Evolutionary conservation across 208 protist species (phyloP), one percentile per base, ranked within the genome.

Genomic region (Wallacemonas sp.): DNA sequence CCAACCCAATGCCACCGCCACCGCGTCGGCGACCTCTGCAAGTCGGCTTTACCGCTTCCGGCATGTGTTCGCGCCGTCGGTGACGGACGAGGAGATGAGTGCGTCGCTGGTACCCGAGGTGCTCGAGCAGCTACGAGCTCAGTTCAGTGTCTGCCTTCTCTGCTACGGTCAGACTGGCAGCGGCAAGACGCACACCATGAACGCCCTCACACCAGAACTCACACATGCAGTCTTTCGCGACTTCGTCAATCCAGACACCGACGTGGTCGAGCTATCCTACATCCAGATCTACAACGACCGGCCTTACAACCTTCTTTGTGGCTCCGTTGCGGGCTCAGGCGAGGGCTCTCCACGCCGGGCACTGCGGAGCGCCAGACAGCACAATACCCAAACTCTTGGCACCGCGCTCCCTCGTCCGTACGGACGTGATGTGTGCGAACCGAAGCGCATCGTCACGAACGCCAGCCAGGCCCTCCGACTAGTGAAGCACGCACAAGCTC

Each of bases 251-350:
- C 30, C 32, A 0, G 37, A 72, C 30, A 75, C 80, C 37, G 82
- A 89, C 36, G 70, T 88, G 42, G 72, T 94, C 45, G 83, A 91
- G 66, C 44, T 94, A 21, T 91, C 81, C 22, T 90, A 85, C 71
- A 81, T 94, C 54, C 81, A 91, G 52, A 84, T 94, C 9, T 78
- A 88, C 72, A 81, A 85, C 37, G 82, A 91, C 68, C 71, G 69
- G 45, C 76, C 82, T 32, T 91, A 94, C 71, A 78, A 89, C 55
- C 30, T 91, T 42, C 74, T 94, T 5, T 73, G 69, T 21, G 39
- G 46, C 4, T 9, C 63, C 1, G 58, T 37, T 5, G 52, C 8
- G 37, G 10, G 37, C 38, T 22, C 52, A 30, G 34, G 50, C 15
- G 41, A 6, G 5, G 6, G 17, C 15, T 6, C 19, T 12, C 19